phyloP scores from a whole-genome alignment of 2,329 filamentous ascomycete genomes.

The Atkinsonella hypoxylon region DNA sequence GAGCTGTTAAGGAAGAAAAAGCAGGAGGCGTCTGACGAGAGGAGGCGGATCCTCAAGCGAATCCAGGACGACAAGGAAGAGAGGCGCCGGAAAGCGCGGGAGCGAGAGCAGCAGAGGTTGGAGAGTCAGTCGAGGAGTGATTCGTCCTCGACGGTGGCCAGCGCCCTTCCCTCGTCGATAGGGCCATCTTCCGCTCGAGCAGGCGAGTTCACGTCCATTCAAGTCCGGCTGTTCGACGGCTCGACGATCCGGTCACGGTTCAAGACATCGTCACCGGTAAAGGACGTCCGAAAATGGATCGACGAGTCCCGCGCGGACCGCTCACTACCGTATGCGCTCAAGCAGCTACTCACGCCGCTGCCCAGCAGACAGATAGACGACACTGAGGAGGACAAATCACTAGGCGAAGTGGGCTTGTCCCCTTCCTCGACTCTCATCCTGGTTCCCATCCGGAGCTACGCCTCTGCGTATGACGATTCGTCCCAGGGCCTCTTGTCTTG shows the following conservation, averaged over 20 bases:
- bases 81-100: constrained; percentile 44
- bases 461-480: constrained; percentile 27
- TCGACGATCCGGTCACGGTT: constrained; percentile 66
- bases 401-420: constrained; percentile 59
- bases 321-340: constrained; percentile 64
- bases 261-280: constrained; percentile 48
- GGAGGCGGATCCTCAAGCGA: constrained; percentile 57
- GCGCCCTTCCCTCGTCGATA: constrained; percentile 19
- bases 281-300: constrained; percentile 66
- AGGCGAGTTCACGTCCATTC: constrained; percentile 41
- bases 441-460: constrained; percentile 48
- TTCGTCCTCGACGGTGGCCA: constrained; percentile 17
- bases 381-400: constrained; percentile 57
- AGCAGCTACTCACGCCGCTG: constrained; percentile 66
- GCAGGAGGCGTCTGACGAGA: constrained; percentile 54
- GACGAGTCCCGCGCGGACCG: constrained; percentile 48
- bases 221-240: constrained; percentile 76
- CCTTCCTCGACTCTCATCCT: constrained; percentile 78
- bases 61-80: constrained; percentile 69
- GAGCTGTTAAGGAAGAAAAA: constrained; percentile 50
- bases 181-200: constrained; percentile 16
- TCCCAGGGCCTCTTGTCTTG: constrained; percentile 18
- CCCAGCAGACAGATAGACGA: constrained; percentile 65
- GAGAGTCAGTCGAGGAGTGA: constrained; percentile 18
- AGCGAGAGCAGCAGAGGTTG: constrained; percentile 30